Evolutionary conservation across 345 rosid species (phyloP).

Genomic region (Dovyalis caffra): DNA sequence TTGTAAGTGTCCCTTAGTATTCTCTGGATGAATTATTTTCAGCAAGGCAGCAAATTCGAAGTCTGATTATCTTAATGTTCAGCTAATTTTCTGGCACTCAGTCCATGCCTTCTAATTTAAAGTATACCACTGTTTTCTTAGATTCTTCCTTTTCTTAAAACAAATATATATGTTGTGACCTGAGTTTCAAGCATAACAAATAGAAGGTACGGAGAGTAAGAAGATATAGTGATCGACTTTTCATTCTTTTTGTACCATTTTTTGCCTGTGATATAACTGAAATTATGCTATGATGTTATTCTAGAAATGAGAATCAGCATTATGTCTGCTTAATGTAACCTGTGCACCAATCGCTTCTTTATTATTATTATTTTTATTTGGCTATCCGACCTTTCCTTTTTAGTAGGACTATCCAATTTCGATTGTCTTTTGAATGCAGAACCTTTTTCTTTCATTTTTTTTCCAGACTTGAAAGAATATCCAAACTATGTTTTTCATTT

Average conservation of each 20-base stretch:
- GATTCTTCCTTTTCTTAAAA: neutral
- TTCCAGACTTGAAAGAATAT: too few species aligned
- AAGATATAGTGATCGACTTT: neutral
- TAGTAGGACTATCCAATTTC: too few species aligned
- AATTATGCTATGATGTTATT: neutral
- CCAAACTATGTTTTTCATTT: too few species aligned
- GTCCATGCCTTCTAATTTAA: too few species aligned
- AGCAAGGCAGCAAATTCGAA: constrained; percentile 17
- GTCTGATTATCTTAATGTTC: neutral
- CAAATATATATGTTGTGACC: neutral
- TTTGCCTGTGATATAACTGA: neutral
- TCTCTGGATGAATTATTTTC: constrained; percentile 20
- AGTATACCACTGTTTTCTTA: neutral
- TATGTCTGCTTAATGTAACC: too few species aligned
- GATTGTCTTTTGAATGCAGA: too few species aligned
- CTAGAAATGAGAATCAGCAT: neutral
- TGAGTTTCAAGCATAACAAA: constrained; percentile 3
- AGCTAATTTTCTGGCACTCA: neutral
- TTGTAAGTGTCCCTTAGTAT: neutral
- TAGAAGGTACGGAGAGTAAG: neutral
- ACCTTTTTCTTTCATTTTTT: too few species aligned
- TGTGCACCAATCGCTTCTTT: neutral
- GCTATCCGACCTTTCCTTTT: too few species aligned
- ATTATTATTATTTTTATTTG: too few species aligned
- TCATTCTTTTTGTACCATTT: neutral